These are phyloP conservation scores for Myochromella boudieri DNA, from an alignment of 768 basidiomycete genomes.

Conservation along the genomic window DNA sequence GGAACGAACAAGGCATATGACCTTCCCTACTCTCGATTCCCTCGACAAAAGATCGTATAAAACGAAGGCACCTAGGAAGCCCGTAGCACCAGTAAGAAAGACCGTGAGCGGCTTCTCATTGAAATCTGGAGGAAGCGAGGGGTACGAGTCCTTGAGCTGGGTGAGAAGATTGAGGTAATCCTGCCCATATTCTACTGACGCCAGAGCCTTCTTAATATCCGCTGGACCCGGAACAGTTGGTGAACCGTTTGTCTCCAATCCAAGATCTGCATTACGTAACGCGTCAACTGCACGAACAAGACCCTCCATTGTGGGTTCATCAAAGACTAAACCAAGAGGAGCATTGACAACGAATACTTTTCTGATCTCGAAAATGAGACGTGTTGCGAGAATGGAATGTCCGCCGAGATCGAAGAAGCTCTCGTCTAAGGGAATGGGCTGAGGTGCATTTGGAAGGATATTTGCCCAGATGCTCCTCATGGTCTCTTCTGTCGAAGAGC, in stretches of 20 bases:
- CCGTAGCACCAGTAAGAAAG: constrained; percentile 96
- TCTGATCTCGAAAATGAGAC: constrained; percentile 95
- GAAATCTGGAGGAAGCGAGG: constrained; percentile 59
- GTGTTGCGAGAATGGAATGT: constrained; percentile 96
- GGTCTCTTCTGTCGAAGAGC: constrained; percentile 72
- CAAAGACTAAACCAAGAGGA: constrained; percentile 89
- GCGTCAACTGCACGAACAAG: constrained; percentile 76
- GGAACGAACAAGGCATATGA: constrained; percentile 90
- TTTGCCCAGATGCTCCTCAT: constrained; percentile 84
- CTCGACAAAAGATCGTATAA: constrained; percentile 75
- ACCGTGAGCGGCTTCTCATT: constrained; percentile 59
- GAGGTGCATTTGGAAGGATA: constrained; percentile 77
- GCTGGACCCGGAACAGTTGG: constrained; percentile 6
- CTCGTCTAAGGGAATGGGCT: constrained; percentile 83
- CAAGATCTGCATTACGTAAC: constrained; percentile 78
- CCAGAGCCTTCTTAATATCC: constrained; percentile 21
- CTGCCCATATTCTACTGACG: constrained; percentile 67
- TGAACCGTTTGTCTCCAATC: constrained; percentile 29
- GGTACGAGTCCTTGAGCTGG: constrained; percentile 61
- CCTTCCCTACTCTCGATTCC: constrained; percentile 67
- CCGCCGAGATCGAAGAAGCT: constrained; percentile 98
- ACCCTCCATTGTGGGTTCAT: constrained; percentile 79
- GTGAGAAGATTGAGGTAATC: constrained; percentile 69
- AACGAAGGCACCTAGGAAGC: constrained; percentile 94
- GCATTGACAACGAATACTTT: constrained; percentile 89